Evolutionary conservation across 768 basidiomycete genomes (phyloP), one percentile per base, ranked within the genome.

Genomic region (Tulasnella sp.): DNA sequence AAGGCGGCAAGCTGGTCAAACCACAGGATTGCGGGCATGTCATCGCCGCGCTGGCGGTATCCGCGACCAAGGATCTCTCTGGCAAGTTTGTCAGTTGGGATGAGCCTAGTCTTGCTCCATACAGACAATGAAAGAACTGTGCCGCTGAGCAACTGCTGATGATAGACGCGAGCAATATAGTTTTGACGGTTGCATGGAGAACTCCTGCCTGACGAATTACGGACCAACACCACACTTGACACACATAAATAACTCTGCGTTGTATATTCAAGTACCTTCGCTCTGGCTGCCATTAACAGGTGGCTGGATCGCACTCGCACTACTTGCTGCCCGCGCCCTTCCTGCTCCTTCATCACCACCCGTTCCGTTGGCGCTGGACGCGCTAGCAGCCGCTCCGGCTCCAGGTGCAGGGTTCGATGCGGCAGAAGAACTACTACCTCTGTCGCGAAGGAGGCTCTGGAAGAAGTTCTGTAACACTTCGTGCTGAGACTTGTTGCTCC

Each of bases 51-150:
- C 71, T 93, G 19, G 77, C 83, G 1, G 65, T 93, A n/a, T 63
- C 66, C 14, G 89, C 86, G 2, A 73, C 81, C 4, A 72, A 74
- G 62, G 68, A 72, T 3, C 67, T 89, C 39, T 84, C 75, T 53
- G 92, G 92, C 21, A 70, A 80, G 63, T 97, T 91, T 65, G 71
- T 93, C 54, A 80, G 74, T 64, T 94, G 90, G 87, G 78, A 87
- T 64, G 76, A 78, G 21, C 80, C 82, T 23, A 78, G 29, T 32
- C 17, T 57, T 6, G 21, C 19, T 8, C 46, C 11, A 11, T 57
- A 25, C n/a, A 11, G 55, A 31, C 17, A 45, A 17, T 57, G 42
- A 41, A n/a, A n/a, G n/a, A n/a, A n/a, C n/a, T n/a, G n/a, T n/a
- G n/a, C n/a, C n/a, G n/a, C n/a, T n/a, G n/a, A n/a, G n/a, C n/a